Percentiles rank a stretch among this genome's conserved stretches.
Evolutionary conservation across 1,139 yeast species (phyloP).

Genomic region (Suhomyces anneliseae): DNA sequence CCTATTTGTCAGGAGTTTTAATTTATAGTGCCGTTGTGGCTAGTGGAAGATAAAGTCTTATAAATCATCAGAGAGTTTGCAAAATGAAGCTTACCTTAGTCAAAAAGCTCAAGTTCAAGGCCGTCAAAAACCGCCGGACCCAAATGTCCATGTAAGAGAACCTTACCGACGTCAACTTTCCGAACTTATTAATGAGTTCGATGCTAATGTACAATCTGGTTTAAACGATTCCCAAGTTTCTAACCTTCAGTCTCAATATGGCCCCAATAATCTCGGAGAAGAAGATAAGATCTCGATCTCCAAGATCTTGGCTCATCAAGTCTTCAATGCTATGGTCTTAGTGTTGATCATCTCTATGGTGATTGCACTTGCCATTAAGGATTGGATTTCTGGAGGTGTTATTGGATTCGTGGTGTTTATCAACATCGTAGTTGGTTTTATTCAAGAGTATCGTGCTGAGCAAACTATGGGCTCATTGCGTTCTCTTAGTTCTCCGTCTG

Average conservation of each 20-base stretch:
- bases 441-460: slow-evolving; percentile 74
- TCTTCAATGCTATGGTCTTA: slow-evolving; percentile 78
- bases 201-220: slow-evolving; percentile 49
- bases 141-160: slow-evolving; percentile 11
- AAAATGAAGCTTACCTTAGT: slow-evolving; percentile 17
- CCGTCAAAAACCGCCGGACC: slow-evolving; percentile 17
- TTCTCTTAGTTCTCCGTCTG: slow-evolving; percentile 70
- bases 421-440: slow-evolving; percentile 67
- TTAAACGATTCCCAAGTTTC: slow-evolving; percentile 40
- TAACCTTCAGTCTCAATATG: slow-evolving; percentile 33
- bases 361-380: slow-evolving; percentile 71
- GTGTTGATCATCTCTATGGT: slow-evolving; percentile 74
- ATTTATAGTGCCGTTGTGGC: not conserved
- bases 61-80: slow-evolving; percentile 1
- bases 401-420: slow-evolving; percentile 68
- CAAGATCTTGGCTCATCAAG: slow-evolving; percentile 64
- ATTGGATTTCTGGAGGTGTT: slow-evolving; percentile 85
- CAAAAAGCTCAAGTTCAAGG: slow-evolving; percentile 20
- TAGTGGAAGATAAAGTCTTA: slow-evolving; percentile 13
- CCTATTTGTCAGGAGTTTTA: not conserved
- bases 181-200: slow-evolving; percentile 36
- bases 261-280: slow-evolving; percentile 63
- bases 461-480: slow-evolving; percentile 78
- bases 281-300: slow-evolving; percentile 57
- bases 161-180: slow-evolving; percentile 36